Evolutionary conservation across 2,329 filamentous ascomycete genomes (phyloP).

Genomic region (Thielaviopsis punctulata): DNA sequence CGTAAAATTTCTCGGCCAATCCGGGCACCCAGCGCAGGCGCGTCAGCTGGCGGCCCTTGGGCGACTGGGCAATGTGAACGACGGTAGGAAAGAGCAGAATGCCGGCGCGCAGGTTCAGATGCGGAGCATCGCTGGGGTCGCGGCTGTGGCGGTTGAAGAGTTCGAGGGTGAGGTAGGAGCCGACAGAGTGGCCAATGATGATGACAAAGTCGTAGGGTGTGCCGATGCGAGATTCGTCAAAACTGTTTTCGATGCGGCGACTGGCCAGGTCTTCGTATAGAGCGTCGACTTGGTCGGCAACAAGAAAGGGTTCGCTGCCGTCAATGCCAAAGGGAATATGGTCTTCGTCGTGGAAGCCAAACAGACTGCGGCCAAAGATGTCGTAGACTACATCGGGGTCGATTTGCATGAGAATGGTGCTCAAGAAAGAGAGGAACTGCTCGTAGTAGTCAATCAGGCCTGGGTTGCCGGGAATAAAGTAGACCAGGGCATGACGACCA

Average conservation of each 20-base stretch:
- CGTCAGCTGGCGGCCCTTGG: conserved; percentile 36
- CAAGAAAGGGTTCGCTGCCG: conserved; percentile 27
- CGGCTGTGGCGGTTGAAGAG: conserved; percentile 40
- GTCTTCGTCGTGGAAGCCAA: conserved; percentile 39
- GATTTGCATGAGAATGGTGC: conserved; percentile 31
- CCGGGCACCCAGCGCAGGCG: conserved; percentile 19
- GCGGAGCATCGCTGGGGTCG: conserved; percentile 18
- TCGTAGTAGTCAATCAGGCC: conserved; percentile 59
- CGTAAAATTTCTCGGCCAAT: conserved; percentile 25
- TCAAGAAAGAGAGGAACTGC: conserved; percentile 44
- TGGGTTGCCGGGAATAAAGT: conserved; percentile 62
- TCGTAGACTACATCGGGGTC: conserved; percentile 28
- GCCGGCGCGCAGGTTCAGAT: conserved; percentile 30
- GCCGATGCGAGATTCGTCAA: conserved; percentile 17
- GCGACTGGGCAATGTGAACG: conserved; percentile 48
- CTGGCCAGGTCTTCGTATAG: conserved; percentile 23
- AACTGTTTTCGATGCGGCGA: conserved; percentile 17
- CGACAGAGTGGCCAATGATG: conserved; percentile 58
- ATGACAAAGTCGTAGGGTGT: conserved; percentile 39
- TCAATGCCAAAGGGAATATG: conserved; percentile 27
- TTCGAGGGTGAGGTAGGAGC: conserved; percentile 54
- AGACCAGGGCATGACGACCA: conserved; percentile 35
- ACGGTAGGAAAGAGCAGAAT: conserved; percentile 61
- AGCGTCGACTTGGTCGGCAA: conserved; percentile 36
- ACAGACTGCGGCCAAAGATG: conserved; percentile 39